phyloP scores from a whole-genome alignment of 148 eudicot species.

The Salicornia ramosissima region DNA sequence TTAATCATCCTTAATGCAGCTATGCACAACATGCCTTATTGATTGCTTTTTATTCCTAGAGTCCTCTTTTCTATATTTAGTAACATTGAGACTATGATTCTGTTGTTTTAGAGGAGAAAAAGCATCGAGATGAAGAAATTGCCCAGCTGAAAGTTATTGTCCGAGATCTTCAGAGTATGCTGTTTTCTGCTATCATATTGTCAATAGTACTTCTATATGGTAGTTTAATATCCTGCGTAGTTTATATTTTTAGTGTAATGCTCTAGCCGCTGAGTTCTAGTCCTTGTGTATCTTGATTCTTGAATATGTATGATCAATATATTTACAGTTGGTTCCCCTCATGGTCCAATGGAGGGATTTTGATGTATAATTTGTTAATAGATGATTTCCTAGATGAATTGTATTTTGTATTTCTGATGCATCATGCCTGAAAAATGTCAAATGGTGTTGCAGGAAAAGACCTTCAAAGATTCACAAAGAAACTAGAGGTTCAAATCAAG shows the following conservation, averaged over 20 bases:
- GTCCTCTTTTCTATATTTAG: background rate
- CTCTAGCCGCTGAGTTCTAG: background rate
- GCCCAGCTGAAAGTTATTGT: conserved; percentile 70
- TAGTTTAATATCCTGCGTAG: background rate
- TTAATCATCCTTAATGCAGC: background rate
- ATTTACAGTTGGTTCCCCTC: background rate
- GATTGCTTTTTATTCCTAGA: conserved; percentile 8
- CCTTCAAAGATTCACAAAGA: conserved; percentile 43
- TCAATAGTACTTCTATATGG: background rate
- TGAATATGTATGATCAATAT: background rate
- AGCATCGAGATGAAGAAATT: conserved; percentile 60
- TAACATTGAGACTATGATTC: conserved; percentile 22
- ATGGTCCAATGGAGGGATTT: background rate
- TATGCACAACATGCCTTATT: background rate
- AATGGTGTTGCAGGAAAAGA: conserved; percentile 57
- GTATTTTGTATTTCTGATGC: background rate
- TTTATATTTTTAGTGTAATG: background rate
- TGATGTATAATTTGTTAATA: background rate
- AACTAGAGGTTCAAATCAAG: conserved; percentile 58
- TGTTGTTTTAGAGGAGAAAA: conserved; percentile 57
- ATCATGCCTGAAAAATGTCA: conserved; percentile 15
- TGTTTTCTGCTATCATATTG: conserved; percentile 3
- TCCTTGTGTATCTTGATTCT: background rate
- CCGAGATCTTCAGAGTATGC: conserved; percentile 74
- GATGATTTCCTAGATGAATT: conserved; percentile 5